Percentiles rank a stretch among this genome's conserved stretches.
phyloP scores from a whole-genome alignment of 306 rosid species.

The Ammopiptanthus mongolicus region DNA sequence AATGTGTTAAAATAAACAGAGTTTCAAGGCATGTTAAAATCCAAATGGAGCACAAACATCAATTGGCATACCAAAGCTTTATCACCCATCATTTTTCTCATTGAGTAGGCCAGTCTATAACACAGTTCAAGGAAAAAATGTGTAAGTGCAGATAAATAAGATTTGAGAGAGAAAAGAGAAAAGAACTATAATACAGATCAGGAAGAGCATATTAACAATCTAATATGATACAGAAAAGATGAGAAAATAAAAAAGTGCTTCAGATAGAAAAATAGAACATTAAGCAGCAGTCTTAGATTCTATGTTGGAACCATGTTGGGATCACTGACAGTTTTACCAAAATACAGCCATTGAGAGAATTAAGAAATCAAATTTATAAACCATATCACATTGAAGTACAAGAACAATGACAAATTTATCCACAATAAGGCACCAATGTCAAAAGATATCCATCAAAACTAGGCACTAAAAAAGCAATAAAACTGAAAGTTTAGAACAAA shows the following conservation, averaged over 20 bases:
- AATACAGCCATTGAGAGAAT: neutral
- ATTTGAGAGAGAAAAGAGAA: neutral
- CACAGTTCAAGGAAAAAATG: constrained; percentile 2
- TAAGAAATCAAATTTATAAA: neutral
- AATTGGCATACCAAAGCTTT: constrained; percentile 83
- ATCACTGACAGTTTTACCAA: neutral
- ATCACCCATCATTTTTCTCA: constrained; percentile 99
- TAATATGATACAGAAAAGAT: neutral
- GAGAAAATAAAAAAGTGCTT: neutral
- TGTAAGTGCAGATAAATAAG: neutral
- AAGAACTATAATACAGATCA: neutral
- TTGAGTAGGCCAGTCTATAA: constrained; percentile 83
- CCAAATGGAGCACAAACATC: constrained; percentile 5
- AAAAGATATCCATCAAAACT: neutral
- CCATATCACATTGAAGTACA: neutral
- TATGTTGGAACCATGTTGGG: neutral
- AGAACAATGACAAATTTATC: neutral
- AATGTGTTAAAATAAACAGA: neutral
- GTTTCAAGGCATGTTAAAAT: constrained; percentile 6
- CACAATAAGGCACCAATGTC: neutral
- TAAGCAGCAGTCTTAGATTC: neutral
- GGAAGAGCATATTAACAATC: neutral
- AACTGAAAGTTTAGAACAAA: neutral
- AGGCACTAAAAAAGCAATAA: neutral
- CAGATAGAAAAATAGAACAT: neutral